Evolutionary conservation across 129 eudicot species (phyloP).

Genomic region (Centaurea solstitialis): DNA sequence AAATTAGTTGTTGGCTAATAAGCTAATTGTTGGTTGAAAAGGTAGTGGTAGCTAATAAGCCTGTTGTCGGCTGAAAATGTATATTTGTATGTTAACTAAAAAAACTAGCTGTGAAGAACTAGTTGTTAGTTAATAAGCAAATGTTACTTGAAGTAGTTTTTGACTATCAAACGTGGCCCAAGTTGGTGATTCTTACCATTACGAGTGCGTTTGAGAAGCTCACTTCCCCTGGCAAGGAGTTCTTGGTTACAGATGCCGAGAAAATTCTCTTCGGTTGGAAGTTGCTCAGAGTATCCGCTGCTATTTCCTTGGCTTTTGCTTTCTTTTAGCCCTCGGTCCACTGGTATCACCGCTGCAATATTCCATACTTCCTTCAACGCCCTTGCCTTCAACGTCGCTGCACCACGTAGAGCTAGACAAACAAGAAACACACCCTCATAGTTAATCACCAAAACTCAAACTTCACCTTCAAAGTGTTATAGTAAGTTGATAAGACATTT

Average conservation of each 20-base stretch:
- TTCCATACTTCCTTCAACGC: conserved; percentile 95
- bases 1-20: too few species aligned
- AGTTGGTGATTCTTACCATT: conserved; percentile 48
- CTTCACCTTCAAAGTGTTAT: not conserved
- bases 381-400: conserved; percentile 94
- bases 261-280: conserved; percentile 70
- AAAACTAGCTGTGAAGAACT: not conserved
- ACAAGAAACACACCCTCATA: not conserved
- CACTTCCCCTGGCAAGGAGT: conserved; percentile 83
- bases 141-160: not conserved
- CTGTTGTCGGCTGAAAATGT: not conserved
- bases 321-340: conserved; percentile 63
- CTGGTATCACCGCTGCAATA: conserved; percentile 84
- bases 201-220: conserved; percentile 95
- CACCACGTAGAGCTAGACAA: conserved; percentile 80
- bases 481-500: too few species aligned
- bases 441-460: not conserved
- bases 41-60: not conserved
- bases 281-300: conserved; percentile 43
- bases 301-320: conserved; percentile 44
- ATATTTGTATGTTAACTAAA: too few species aligned
- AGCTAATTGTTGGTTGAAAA: not conserved
- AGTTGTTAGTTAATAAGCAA: not conserved
- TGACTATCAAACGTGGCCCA: not conserved
- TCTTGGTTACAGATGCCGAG: conserved; percentile 83